phyloP scores from a whole-genome alignment of 2,329 filamentous ascomycete genomes.

The Remersonia thermophila region DNA sequence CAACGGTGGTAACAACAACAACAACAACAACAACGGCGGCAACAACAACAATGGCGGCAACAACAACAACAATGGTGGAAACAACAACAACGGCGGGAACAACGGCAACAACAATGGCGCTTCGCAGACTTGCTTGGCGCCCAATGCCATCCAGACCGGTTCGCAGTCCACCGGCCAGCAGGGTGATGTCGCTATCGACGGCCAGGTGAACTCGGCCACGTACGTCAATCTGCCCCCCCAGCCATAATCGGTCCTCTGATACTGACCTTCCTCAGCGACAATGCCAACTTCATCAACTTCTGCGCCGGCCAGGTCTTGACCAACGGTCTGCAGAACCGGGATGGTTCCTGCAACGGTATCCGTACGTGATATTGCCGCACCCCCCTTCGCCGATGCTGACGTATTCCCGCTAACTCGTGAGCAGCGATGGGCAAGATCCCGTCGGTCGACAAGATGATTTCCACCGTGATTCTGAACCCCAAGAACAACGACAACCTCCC shows the following conservation, averaged over 20 bases:
- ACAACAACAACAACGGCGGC: slow-evolving; percentile 15
- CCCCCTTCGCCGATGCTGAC: not conserved
- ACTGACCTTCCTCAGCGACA: slow-evolving; percentile 31
- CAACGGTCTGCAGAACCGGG: slow-evolving; percentile 46
- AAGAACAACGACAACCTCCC: slow-evolving; percentile 36
- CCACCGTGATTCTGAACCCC: slow-evolving; percentile 41
- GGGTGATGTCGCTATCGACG: slow-evolving; percentile 26
- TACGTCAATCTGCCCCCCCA: slow-evolving; percentile 22
- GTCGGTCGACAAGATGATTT: slow-evolving; percentile 42
- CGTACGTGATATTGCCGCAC: slow-evolving; percentile 28
- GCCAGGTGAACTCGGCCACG: slow-evolving; percentile 41
- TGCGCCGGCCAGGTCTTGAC: slow-evolving; percentile 43
- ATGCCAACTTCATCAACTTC: slow-evolving; percentile 54
- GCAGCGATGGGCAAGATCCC: slow-evolving; percentile 50
- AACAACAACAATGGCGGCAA: slow-evolving; percentile 15
- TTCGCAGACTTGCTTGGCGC: slow-evolving; percentile 26
- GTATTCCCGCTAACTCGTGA: slow-evolving; percentile 15
- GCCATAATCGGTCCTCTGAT: not conserved
- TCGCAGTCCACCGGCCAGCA: slow-evolving; percentile 37
- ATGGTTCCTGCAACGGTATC: slow-evolving; percentile 53
- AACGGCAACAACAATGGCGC: slow-evolving; percentile 17
- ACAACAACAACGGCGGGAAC: slow-evolving; percentile 16
- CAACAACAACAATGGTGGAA: slow-evolving; percentile 19
- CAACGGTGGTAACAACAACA: slow-evolving; percentile 11
- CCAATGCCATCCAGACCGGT: slow-evolving; percentile 36